These are phyloP conservation scores for Moesziomyces sp. DNA, from an alignment of 1,284 basidiomycete genomes.

Conservation along the genomic window DNA sequence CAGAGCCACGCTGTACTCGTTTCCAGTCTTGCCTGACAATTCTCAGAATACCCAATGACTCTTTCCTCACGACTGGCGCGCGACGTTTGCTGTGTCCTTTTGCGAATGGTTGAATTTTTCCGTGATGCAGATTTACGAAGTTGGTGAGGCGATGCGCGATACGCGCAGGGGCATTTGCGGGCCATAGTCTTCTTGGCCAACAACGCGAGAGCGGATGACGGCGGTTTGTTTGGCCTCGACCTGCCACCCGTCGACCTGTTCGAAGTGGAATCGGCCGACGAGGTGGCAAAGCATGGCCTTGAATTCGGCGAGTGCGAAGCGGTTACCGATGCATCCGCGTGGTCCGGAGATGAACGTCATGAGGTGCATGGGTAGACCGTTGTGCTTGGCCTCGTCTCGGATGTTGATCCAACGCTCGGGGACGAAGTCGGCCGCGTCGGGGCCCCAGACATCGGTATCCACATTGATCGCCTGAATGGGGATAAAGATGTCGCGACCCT, in stretches of 20 bases:
- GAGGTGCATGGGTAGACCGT: conserved; percentile 42
- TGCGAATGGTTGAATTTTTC: background rate
- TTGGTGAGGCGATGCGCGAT: conserved; percentile 9
- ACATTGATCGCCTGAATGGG: conserved; percentile 54
- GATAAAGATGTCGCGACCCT: conserved; percentile 50
- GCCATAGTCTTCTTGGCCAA: conserved; percentile 55
- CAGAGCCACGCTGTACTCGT: conserved; percentile 1
- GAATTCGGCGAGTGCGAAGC: conserved; percentile 62
- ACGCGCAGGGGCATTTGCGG: conserved; percentile 54
- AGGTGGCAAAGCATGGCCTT: conserved; percentile 57
- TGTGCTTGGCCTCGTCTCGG: conserved; percentile 24
- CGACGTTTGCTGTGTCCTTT: background rate
- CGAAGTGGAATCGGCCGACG: conserved; percentile 49
- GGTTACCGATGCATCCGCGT: conserved; percentile 58
- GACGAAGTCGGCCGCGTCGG: conserved; percentile 46
- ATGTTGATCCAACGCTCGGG: conserved; percentile 61
- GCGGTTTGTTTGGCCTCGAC: conserved; percentile 51
- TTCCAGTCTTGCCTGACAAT: conserved; percentile 15
- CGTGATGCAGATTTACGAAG: background rate
- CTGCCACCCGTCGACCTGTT: conserved; percentile 47
- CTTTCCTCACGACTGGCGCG: background rate
- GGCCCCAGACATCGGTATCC: conserved; percentile 51
- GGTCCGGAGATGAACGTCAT: conserved; percentile 62
- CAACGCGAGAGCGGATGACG: conserved; percentile 34
- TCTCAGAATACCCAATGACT: conserved; percentile 31